These are phyloP conservation scores for Boletus reticuloceps DNA, from an alignment of 768 basidiomycete species.

Conservation along the genomic window DNA sequence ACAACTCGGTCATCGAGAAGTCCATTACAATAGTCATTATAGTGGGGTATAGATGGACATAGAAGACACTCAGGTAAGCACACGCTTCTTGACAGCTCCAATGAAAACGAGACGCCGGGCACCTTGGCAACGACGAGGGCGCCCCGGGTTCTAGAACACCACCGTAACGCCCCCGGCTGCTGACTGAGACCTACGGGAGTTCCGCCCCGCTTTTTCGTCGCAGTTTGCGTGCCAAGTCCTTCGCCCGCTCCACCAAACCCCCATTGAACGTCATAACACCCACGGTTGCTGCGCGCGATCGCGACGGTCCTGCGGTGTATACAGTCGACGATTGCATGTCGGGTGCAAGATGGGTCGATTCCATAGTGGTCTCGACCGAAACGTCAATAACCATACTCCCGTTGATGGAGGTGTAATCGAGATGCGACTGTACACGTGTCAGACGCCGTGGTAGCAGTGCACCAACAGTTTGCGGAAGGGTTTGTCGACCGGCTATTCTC, in stretches of 20 bases:
- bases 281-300: constrained; percentile 36
- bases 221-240: constrained; percentile 42
- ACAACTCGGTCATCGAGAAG: constrained; percentile 13
- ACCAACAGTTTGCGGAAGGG: constrained; percentile 41
- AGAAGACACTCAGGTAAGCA: constrained; percentile 22
- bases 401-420: constrained; percentile 32
- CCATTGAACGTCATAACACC: constrained; percentile 26
- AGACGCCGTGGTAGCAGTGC: constrained; percentile 46
- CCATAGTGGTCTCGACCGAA: constrained; percentile 43
- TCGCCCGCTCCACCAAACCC: constrained; percentile 38
- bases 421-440: constrained; percentile 41
- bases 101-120: constrained; percentile 16
- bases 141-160: constrained; percentile 10
- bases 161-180: constrained; percentile 15
- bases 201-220: constrained; percentile 36
- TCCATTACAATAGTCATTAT: constrained; percentile 9
- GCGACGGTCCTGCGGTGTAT: constrained; percentile 27
- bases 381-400: constrained; percentile 43
- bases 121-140: constrained; percentile 28
- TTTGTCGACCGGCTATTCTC: constrained; percentile 43
- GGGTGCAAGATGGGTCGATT: constrained; percentile 2
- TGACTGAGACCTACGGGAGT: constrained; percentile 4
- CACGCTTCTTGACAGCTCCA: constrained; percentile 7
- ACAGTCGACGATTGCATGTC: constrained; percentile 13
- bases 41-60: constrained; percentile 24